Conservation (phyloP, 345 rosid species). For the Diplotaxis tenuifolia region DNA sequence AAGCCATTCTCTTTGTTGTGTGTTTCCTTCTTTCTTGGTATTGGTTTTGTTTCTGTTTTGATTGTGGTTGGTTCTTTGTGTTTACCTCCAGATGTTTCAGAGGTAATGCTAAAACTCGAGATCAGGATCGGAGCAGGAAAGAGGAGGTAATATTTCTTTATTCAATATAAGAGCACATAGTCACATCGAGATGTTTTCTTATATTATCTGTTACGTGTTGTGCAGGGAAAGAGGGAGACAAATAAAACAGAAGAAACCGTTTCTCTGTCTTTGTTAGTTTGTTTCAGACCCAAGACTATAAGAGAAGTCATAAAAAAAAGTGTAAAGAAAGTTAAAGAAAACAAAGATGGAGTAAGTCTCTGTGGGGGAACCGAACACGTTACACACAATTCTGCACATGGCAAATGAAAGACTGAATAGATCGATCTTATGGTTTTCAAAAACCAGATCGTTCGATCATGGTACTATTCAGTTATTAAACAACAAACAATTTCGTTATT, state of each 20-base stretch:
- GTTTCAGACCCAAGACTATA: constrained; percentile 30
- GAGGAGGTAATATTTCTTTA: too few relatives aligned
- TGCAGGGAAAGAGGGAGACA: constrained; percentile 18
- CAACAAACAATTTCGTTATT: neutral
- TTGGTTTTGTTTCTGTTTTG: neutral
- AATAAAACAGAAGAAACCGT: constrained; percentile 28
- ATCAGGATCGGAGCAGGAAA: constrained; percentile 20
- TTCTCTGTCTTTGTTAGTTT: constrained; percentile 26
- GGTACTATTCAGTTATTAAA: constrained; percentile 21
- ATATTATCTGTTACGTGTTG: neutral
- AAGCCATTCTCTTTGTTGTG: neutral
- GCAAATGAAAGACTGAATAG: constrained; percentile 18
- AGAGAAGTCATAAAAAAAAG: too few relatives aligned
- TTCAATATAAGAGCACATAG: constrained; percentile 2
- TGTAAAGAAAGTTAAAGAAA: constrained; percentile 4
- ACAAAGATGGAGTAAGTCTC: constrained; percentile 7
- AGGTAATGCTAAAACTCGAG: constrained; percentile 25
- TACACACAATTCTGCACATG: constrained; percentile 5
- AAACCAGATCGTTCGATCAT: constrained; percentile 3
- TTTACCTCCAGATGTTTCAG: constrained; percentile 23
- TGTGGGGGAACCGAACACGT: neutral
- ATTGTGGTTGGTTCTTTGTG: constrained; percentile 4
- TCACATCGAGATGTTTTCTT: neutral
- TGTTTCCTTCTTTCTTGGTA: neutral
- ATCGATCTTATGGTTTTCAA: neutral